phyloP scores from a whole-genome alignment of 345 rosid genomes.

The Moricandia arvensis region DNA sequence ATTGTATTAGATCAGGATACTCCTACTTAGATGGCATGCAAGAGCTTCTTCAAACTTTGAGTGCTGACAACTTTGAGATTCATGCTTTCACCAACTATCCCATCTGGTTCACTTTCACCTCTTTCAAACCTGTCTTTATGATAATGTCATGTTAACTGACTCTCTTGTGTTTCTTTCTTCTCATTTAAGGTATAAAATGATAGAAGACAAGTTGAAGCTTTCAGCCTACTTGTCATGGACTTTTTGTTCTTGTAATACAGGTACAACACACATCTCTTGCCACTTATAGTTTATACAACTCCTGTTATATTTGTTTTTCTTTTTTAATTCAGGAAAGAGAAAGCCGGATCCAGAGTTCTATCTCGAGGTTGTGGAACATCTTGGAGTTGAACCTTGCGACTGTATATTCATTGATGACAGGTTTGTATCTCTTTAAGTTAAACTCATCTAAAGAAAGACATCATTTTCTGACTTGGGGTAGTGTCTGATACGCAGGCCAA shows the following conservation, averaged over 20 bases:
- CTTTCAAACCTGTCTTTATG: not conserved
- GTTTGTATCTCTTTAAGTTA: slow-evolving; percentile 32
- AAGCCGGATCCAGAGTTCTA: slow-evolving; percentile 83
- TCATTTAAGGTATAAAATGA: slow-evolving; percentile 59
- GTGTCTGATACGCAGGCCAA: slow-evolving; percentile 45
- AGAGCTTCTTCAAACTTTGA: slow-evolving; percentile 58
- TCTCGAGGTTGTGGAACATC: slow-evolving; percentile 55
- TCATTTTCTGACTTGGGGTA: slow-evolving; percentile 2
- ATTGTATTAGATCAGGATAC: slow-evolving; percentile 68
- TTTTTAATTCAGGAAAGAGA: slow-evolving; percentile 62
- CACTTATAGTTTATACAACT: not conserved
- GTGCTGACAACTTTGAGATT: slow-evolving; percentile 63
- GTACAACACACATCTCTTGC: slow-evolving; percentile 42
- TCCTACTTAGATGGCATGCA: slow-evolving; percentile 74
- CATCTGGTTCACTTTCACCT: slow-evolving; percentile 46
- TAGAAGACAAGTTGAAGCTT: slow-evolving; percentile 71
- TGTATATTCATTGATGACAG: slow-evolving; percentile 89
- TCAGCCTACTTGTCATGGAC: slow-evolving; percentile 88
- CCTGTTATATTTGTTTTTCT: slow-evolving; percentile 5
- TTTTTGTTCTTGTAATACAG: slow-evolving; percentile 72
- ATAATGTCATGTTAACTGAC: no score
- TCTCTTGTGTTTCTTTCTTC: slow-evolving; percentile 1
- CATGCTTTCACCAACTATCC: slow-evolving; percentile 96
- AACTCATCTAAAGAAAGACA: not conserved
- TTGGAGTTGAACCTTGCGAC: slow-evolving; percentile 63